Evolutionary conservation across 345 rosid genomes (phyloP), one percentile per base, ranked within the genome.

Genomic region (Zanthoxylum bungeanum): DNA sequence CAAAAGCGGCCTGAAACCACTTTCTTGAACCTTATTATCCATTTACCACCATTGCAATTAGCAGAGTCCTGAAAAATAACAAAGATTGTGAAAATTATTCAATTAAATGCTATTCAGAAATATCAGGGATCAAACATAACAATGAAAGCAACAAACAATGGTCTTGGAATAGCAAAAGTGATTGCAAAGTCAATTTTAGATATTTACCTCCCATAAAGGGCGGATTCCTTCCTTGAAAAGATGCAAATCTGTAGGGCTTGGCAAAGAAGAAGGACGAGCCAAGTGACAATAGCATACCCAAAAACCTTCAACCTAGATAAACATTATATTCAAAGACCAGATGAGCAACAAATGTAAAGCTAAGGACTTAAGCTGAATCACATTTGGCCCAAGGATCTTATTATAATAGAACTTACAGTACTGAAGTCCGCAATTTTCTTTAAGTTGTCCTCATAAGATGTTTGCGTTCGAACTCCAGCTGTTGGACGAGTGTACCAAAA

Each of bases 401-500:
- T 17, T 14, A 14, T 40, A 42, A 64, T 14, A 57, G 11, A 76
- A 71, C 93, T 87, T 78, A 91, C 98, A 0, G 97, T 91, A 72
- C 96, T 91, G 76, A 93, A 96, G n/a, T 90, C 97, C 34, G 83
- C 90, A 56, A 96, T 90, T 83, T 91, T 91, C 91, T 87, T 96
- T 71, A 93, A 85, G 75, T 96, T 96, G 79, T 96, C 97, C 81
- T 91, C 99, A 6, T 96, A 96, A 7, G 99, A 86, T 30, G 98
- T 83, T 72, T 91, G 97, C 61, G 79, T 85, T 78, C 96, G 82
- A 64, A 88, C 91, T 47, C 99, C 98, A 22, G 96, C 97, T 24
- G 94, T 87, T 53, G 97, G 92, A 59, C 97, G 97, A 22, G 96
- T 93, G 84, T 89, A 93, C 99, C 99, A 96, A 77, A 93, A 86